Percentiles rank a stretch among this genome's conserved stretches.
phyloP scores from a whole-genome alignment of 2,329 filamentous ascomycete species.

The Aureobasidium namibiae region DNA sequence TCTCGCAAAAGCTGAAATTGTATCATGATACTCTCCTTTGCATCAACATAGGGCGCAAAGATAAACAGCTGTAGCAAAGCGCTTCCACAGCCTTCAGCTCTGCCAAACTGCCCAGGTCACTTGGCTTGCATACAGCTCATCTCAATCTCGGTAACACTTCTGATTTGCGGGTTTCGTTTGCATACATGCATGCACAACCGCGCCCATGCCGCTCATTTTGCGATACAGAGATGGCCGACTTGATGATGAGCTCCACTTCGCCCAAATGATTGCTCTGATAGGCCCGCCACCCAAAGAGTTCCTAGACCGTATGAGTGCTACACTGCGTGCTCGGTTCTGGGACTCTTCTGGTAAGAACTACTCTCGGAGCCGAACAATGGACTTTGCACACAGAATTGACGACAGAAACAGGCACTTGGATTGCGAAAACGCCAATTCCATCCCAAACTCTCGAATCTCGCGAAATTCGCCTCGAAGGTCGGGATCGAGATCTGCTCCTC shows the following conservation, averaged over 20 bases:
- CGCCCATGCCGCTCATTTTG: neutral
- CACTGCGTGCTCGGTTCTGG: constrained; percentile 21
- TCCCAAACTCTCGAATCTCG: neutral
- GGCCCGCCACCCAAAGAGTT: constrained; percentile 30
- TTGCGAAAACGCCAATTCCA: neutral
- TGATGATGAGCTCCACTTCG: constrained; percentile 18
- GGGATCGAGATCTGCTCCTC: constrained; percentile 24
- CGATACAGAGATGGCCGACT: constrained; percentile 19
- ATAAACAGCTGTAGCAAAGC: too few species aligned
- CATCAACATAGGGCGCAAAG: too few species aligned
- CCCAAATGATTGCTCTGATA: constrained; percentile 30
- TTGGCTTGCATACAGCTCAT: too few species aligned
- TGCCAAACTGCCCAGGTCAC: too few species aligned
- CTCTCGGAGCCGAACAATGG: neutral
- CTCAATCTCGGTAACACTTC: too few species aligned
- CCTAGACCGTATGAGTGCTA: constrained; percentile 24
- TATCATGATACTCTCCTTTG: too few species aligned
- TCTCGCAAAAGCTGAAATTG: too few species aligned
- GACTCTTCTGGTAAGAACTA: constrained; percentile 15
- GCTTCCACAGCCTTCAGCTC: too few species aligned
- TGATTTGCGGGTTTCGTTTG: too few species aligned
- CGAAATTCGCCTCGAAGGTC: neutral
- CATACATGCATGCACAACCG: too few species aligned
- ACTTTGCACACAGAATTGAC: neutral
- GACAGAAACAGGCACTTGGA: constrained; percentile 3